A percentile compares a stretch with the other conserved stretches of the same genome.
Evolutionary conservation across 75 land plant species (phyloP).

Genomic region (Picea sitchensis): DNA sequence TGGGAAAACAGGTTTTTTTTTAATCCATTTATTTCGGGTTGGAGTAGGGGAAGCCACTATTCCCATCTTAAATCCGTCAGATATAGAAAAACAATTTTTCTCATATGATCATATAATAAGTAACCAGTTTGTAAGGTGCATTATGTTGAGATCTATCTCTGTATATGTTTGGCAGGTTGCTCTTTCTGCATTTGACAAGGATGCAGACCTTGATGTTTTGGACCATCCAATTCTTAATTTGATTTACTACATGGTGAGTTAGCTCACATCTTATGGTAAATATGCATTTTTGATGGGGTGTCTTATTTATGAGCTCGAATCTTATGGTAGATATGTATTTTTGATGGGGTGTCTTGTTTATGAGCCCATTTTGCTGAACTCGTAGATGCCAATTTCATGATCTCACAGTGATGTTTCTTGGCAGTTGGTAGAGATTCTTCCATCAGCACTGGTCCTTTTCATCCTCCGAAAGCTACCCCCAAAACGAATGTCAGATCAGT

Average conservation of each 20-base stretch:
- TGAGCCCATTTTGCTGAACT: too few relatives aligned
- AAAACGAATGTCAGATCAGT: slow-evolving; percentile 55
- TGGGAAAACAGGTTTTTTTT: too few relatives aligned
- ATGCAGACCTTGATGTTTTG: slow-evolving; percentile 80
- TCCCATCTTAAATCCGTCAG: too few relatives aligned
- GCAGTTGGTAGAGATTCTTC: slow-evolving; percentile 82
- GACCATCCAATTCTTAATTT: slow-evolving; percentile 88
- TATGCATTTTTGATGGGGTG: background rate
- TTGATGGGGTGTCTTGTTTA: background rate
- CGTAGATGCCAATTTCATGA: background rate
- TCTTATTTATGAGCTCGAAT: background rate
- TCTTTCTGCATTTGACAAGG: slow-evolving; percentile 76
- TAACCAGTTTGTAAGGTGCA: background rate
- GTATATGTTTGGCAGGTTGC: slow-evolving; percentile 43
- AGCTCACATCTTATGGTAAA: background rate
- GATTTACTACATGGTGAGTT: slow-evolving; percentile 79
- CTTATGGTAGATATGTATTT: background rate
- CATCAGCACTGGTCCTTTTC: slow-evolving; percentile 74
- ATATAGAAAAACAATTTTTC: too few relatives aligned
- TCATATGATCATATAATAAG: background rate
- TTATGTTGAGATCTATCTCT: background rate
- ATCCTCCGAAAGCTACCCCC: slow-evolving; percentile 82
- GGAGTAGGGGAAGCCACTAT: too few relatives aligned
- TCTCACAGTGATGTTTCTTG: slow-evolving; percentile 10
- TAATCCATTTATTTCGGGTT: too few relatives aligned